phyloP scores from a whole-genome alignment of 352 stramenopile species.

The Achlya hypogyna region DNA sequence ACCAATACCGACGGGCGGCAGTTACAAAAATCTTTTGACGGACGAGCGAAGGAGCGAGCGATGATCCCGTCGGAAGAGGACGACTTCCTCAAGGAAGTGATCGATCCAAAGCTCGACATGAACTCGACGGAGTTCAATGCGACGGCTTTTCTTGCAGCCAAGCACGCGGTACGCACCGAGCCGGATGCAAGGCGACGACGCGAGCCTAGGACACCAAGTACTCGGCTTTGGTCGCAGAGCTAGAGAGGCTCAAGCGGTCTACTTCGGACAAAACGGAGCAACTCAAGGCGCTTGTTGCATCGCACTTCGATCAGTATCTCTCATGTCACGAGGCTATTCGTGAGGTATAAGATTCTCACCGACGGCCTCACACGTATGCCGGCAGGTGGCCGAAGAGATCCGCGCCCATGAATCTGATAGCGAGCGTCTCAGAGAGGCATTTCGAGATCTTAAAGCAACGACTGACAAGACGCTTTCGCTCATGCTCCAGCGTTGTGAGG shows the following conservation, averaged over 20 bases:
- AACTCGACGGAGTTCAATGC: constrained; percentile 48
- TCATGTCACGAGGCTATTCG: constrained; percentile 73
- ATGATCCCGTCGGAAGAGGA: constrained; percentile 10
- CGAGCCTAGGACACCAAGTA: constrained; percentile 46
- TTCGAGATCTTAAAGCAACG: constrained; percentile 46
- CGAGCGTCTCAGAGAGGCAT: constrained; percentile 38
- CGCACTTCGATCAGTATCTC: constrained; percentile 78
- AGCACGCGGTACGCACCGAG: constrained; percentile 39
- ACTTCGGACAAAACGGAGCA: constrained; percentile 79
- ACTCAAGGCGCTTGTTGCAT: constrained; percentile 68
- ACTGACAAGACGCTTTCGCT: constrained; percentile 59
- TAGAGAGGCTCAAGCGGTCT: constrained; percentile 57
- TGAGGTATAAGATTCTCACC: constrained; percentile 5
- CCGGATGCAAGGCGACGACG: not conserved
- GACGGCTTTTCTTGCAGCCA: constrained; percentile 48
- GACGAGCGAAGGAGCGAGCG: not conserved
- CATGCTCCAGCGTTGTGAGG: constrained; percentile 65
- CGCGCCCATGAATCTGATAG: constrained; percentile 50
- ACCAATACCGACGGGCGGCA: not conserved
- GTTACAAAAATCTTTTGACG: not conserved
- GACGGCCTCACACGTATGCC: not conserved
- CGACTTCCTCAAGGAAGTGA: not conserved
- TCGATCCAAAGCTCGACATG: constrained; percentile 40
- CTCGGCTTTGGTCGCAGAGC: constrained; percentile 42
- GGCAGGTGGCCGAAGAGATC: constrained; percentile 43